These are phyloP conservation scores for Amylostereum areolatum DNA, from an alignment of 1,284 basidiomycete genomes.

Conservation along the genomic window DNA sequence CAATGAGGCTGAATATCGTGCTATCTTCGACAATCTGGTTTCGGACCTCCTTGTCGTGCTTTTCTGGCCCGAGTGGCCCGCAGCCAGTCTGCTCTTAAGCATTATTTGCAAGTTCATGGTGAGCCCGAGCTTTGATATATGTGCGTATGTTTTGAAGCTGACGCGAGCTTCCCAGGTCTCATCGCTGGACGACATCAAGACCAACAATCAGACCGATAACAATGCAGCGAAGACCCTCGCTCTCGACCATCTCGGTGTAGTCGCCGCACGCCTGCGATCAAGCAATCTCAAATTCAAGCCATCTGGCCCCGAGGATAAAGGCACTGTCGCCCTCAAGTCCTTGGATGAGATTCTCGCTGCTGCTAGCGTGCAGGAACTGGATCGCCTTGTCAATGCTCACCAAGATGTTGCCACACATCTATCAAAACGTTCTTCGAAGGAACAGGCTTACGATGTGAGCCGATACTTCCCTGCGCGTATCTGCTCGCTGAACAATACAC, in stretches of 20 bases:
- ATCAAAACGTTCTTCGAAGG: slow-evolving; percentile 62
- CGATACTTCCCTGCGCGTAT: not conserved
- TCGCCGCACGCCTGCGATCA: slow-evolving; percentile 75
- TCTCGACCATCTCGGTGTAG: slow-evolving; percentile 89
- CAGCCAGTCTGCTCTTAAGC: slow-evolving; percentile 74
- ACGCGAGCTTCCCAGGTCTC: slow-evolving; percentile 44
- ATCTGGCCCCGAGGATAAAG: slow-evolving; percentile 16
- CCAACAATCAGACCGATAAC: slow-evolving; percentile 54
- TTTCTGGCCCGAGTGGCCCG: slow-evolving; percentile 97
- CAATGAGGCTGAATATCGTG: slow-evolving; percentile 86
- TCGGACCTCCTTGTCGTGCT: slow-evolving; percentile 85
- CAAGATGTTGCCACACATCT: slow-evolving; percentile 59
- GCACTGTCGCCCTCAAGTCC: slow-evolving; percentile 33
- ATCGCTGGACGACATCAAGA: slow-evolving; percentile 78
- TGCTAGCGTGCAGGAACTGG: slow-evolving; percentile 45
- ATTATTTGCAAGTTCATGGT: slow-evolving; percentile 84
- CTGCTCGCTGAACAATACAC: slow-evolving; percentile 5
- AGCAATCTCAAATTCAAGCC: slow-evolving; percentile 48
- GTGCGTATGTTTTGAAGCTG: not conserved
- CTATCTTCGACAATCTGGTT: slow-evolving; percentile 87
- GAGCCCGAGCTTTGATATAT: slow-evolving; percentile 11
- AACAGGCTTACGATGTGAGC: slow-evolving; percentile 72
- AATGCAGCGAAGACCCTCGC: slow-evolving; percentile 85
- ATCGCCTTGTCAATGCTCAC: slow-evolving; percentile 55
- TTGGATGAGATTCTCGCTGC: slow-evolving; percentile 58